phyloP scores from a whole-genome alignment of 2,329 filamentous ascomycete genomes.

The Magnaporthiopsis poae region DNA sequence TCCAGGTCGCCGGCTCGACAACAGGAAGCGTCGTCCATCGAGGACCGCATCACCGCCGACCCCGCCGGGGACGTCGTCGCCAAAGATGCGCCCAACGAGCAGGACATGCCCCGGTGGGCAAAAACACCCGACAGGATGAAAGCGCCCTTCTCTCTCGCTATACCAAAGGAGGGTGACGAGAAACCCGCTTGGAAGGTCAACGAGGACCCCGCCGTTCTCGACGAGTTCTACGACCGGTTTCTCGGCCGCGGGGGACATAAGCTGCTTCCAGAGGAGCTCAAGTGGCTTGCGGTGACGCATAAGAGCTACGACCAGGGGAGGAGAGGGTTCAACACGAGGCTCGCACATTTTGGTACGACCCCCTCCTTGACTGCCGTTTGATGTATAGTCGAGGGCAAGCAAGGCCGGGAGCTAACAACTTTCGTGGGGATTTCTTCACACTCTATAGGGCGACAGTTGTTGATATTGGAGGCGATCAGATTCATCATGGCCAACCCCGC shows the following conservation, averaged over 20 bases:
- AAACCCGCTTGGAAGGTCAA: constrained; percentile 60
- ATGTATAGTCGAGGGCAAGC: neutral
- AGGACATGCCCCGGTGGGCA: constrained; percentile 52
- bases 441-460: constrained; percentile 17
- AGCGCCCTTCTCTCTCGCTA: constrained; percentile 55
- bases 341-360: constrained; percentile 69
- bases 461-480: constrained; percentile 19
- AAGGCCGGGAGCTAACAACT: neutral
- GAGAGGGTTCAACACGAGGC: constrained; percentile 84
- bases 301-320: constrained; percentile 96
- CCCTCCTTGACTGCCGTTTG: neutral
- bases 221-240: constrained; percentile 67
- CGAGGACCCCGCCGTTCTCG: constrained; percentile 60
- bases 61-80: constrained; percentile 3
- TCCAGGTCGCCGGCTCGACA: constrained; percentile 6
- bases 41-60: constrained; percentile 4
- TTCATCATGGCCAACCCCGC: constrained; percentile 16
- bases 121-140: constrained; percentile 61
- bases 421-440: neutral
- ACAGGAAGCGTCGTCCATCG: neutral
- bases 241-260: constrained; percentile 63
- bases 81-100: constrained; percentile 2
- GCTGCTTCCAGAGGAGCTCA: constrained; percentile 77
- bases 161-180: constrained; percentile 39
- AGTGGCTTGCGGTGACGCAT: constrained; percentile 94